Conservation (phyloP, 768 basidiomycete species). For the Lentinula lateritia region DNA sequence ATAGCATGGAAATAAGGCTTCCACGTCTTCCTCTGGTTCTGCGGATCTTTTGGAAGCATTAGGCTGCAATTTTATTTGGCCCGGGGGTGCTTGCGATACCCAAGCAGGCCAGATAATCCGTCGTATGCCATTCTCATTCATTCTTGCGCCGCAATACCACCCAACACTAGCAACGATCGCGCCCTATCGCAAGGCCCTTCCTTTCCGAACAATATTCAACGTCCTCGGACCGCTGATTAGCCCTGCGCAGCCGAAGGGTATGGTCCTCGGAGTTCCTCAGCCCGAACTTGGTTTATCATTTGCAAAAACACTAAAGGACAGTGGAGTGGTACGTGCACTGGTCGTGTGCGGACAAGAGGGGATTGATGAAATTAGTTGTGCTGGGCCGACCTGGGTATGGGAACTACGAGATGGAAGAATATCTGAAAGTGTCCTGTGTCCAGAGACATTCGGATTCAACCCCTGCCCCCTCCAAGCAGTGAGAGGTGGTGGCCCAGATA, state of each 20-base stretch:
- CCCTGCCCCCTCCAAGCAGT: conserved; percentile 68
- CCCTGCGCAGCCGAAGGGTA: conserved; percentile 78
- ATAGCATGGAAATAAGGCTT: conserved; percentile 87
- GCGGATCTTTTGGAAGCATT: conserved; percentile 88
- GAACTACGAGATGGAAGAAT: conserved; percentile 68
- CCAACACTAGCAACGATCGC: conserved; percentile 77
- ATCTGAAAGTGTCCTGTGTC: conserved; percentile 56
- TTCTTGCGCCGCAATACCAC: conserved; percentile 93
- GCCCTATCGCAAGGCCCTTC: conserved; percentile 79
- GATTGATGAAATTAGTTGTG: conserved; percentile 94
- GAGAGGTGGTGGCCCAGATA: conserved; percentile 63
- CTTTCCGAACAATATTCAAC: conserved; percentile 97
- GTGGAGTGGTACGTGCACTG: conserved; percentile 76
- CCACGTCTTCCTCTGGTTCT: conserved; percentile 91
- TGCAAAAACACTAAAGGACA: conserved; percentile 64
- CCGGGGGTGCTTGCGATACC: conserved; percentile 25
- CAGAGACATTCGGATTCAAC: conserved; percentile 71
- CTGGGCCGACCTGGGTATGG: conserved; percentile 85
- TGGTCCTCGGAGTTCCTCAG: conserved; percentile 89
- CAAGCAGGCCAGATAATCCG: conserved; percentile 40
- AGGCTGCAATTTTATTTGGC: conserved; percentile 55
- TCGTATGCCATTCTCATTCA: conserved; percentile 80
- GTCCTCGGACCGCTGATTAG: conserved; percentile 91
- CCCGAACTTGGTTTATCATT: conserved; percentile 78
- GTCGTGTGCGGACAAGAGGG: conserved; percentile 93